Evolutionary conservation across 106 monocot species (phyloP), one percentile per base, ranked within the genome.

Genomic region (Apostasia ramifera): DNA sequence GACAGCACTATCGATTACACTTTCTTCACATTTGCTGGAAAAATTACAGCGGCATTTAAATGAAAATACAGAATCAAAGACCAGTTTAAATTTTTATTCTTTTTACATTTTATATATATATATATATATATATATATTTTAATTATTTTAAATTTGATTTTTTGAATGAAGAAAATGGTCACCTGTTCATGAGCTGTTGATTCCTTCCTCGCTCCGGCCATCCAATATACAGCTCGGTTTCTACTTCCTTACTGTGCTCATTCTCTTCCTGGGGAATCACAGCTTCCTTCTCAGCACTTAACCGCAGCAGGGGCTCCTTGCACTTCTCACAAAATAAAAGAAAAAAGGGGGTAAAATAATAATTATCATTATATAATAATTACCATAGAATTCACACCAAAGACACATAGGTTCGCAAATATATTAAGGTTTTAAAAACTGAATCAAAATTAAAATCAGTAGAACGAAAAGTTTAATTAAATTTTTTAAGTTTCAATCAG

Each of bases 191-290:
- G 43, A 62, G 38, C 44, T 62, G 62, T 44, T 75, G 75, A 7
- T 10, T 61, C 66, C 69, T 55, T 66, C 42, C 41, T 55, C 4
- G 52, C 57, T 70, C 74, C 56, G 77, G 80, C 70, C 76, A 83
- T 54, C 82, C 86, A 38, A 86, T 82, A 41, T 76, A 66, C 47
- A 86, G 71, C 46, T 80, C 82, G 3, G 86, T 86, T 57, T 86
- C 86, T 3, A 86, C 86, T 1, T 83, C 83, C 12, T 8, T 63
- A 26, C 26, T 26, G 12, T 74, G 40, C 38, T 67, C 39, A 2
- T 6, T 47, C 37, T 62, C 70, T 1, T 13, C n/a, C 0, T n/a
- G 12, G 37, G 74, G 57, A 58, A 6, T 52, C 45, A 38, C 26
- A 26, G 26, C 12, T 67, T 82, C 82, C 69, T 59, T 70, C 5